Percentiles rank a stretch among this genome's conserved stretches.
Evolutionary conservation across 1,284 basidiomycete genomes (phyloP).

Genomic region (Earliella scabrosa): DNA sequence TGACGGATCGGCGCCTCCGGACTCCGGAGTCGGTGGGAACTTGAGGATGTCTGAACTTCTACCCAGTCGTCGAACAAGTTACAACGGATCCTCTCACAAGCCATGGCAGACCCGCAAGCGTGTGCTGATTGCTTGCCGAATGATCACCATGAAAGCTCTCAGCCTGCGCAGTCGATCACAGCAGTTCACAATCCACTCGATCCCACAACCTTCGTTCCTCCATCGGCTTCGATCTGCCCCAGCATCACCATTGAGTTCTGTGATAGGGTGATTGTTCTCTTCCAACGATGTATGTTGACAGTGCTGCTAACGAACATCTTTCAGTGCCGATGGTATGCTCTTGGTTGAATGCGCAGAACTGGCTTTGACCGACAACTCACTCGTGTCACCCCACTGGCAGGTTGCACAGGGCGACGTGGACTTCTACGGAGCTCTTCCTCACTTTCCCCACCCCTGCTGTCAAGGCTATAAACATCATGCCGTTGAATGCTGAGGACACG

Average conservation of each 20-base stretch:
- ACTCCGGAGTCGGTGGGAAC: too few species aligned
- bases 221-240: conserved; percentile 47
- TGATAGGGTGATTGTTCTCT: conserved; percentile 67
- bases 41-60: too few species aligned
- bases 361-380: conserved; percentile 4
- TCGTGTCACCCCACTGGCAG: conserved; percentile 40
- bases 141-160: neutral
- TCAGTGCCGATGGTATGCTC: conserved; percentile 73
- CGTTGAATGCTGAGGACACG: conserved; percentile 80
- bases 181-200: conserved; percentile 44
- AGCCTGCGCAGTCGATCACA: neutral
- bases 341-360: neutral
- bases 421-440: conserved; percentile 85
- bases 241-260: conserved; percentile 83
- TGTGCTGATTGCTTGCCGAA: conserved; percentile 31
- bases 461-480: conserved; percentile 70
- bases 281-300: conserved; percentile 4
- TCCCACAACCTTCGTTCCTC: conserved; percentile 62
- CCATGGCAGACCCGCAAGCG: conserved; percentile 20
- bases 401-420: conserved; percentile 88
- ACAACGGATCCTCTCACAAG: neutral
- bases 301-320: neutral
- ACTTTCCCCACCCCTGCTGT: conserved; percentile 84
- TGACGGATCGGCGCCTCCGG: neutral
- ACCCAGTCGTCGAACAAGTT: too few species aligned